Conservation (phyloP, 106 monocot genomes). For the Dendrobium chrysotoxum region DNA sequence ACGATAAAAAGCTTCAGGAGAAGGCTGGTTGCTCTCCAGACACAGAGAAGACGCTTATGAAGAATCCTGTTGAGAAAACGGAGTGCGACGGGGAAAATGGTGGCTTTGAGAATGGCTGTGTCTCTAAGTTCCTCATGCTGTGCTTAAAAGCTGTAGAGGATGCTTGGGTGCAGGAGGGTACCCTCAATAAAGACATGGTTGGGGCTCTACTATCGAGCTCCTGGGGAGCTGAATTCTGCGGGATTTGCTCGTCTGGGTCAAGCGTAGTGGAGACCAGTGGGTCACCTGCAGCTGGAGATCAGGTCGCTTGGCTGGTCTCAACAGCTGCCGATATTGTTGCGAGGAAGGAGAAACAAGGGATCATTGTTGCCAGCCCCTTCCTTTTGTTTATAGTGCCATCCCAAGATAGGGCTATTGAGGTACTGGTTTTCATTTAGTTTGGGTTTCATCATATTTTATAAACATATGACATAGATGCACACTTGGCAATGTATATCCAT, state of each 20-base stretch:
- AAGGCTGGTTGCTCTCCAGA: not conserved
- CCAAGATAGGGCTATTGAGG: constrained; percentile 65
- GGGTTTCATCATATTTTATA: not conserved
- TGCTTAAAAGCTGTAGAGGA: constrained; percentile 70
- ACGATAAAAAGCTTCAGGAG: not conserved
- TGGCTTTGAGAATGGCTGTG: constrained; percentile 13
- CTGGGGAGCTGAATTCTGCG: constrained; percentile 79
- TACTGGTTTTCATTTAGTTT: constrained; percentile 4
- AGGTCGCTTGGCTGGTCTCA: constrained; percentile 79
- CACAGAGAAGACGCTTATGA: not conserved
- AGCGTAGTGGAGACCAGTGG: constrained; percentile 43
- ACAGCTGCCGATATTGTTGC: constrained; percentile 54
- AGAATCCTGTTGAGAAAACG: not conserved
- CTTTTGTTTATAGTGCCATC: constrained; percentile 69
- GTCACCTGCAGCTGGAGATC: constrained; percentile 46
- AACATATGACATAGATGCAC: not conserved
- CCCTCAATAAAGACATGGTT: not conserved
- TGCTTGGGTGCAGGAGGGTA: constrained; percentile 26
- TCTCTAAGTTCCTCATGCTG: constrained; percentile 66
- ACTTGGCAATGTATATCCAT: not conserved
- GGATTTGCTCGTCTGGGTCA: constrained; percentile 29
- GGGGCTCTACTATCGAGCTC: constrained; percentile 27
- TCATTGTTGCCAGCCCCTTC: constrained; percentile 41
- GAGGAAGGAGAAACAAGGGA: constrained; percentile 67
- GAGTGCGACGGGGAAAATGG: not conserved